A percentile compares a stretch with the other conserved stretches of the same genome.
Evolutionary conservation across 208 protist species (phyloP).

Genomic region (Trypanosoma caninum): DNA sequence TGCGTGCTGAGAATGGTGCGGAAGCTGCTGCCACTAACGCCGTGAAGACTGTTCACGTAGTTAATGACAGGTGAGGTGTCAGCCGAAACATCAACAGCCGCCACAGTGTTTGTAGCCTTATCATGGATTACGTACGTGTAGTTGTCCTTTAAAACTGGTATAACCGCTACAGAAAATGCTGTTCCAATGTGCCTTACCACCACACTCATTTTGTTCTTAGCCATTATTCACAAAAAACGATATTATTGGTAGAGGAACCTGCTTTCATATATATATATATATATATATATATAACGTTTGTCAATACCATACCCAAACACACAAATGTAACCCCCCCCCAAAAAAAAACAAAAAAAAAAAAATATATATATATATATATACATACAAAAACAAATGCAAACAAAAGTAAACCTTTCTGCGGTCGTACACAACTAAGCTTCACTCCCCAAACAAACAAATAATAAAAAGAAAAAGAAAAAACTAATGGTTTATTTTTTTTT

Average conservation of each 20-base stretch:
- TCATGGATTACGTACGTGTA: slow-evolving; percentile 90
- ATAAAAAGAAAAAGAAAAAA: slow-evolving; percentile 3
- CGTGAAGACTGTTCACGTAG: slow-evolving; percentile 32
- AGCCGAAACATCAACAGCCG: slow-evolving; percentile 84
- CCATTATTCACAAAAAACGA: slow-evolving; percentile 23
- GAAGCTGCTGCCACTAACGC: slow-evolving; percentile 24
- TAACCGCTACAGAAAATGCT: slow-evolving; percentile 69
- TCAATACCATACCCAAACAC: neutral
- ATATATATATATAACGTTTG: no score
- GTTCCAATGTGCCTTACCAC: slow-evolving; percentile 37
- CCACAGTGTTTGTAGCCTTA: slow-evolving; percentile 43
- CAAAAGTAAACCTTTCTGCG: no score
- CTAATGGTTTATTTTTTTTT: neutral
- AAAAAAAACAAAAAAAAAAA: slow-evolving; percentile 2
- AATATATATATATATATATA: neutral
- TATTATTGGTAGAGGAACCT: no score
- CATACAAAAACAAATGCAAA: neutral
- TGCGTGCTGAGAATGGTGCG: slow-evolving; percentile 88
- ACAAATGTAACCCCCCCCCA: neutral
- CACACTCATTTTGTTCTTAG: slow-evolving; percentile 28
- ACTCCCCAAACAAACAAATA: neutral
- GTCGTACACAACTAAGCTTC: no score
- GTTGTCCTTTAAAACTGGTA: slow-evolving; percentile 89
- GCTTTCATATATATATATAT: no score
- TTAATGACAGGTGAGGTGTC: slow-evolving; percentile 62